Percentiles rank a stretch among this genome's conserved stretches.
These are phyloP conservation scores for Polychaeton citri DNA, from an alignment of 2,329 filamentous ascomycete species.

Conservation along the genomic window DNA sequence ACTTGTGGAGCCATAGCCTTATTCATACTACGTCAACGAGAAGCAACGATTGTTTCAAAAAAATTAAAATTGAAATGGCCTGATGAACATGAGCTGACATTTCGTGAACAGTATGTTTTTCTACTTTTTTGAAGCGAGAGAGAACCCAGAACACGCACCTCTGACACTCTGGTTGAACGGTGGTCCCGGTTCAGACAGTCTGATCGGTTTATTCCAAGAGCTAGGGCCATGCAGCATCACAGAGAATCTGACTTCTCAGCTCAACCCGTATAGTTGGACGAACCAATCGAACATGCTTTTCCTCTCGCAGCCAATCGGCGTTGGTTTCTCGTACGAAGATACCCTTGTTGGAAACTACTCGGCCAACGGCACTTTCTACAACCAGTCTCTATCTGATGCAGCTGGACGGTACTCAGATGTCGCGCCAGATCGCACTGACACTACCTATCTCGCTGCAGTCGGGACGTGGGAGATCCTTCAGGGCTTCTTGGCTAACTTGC, in stretches of 20 bases:
- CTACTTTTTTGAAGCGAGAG: slow-evolving; percentile 49
- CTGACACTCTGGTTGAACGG: slow-evolving; percentile 49
- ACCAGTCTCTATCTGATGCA: slow-evolving; percentile 23
- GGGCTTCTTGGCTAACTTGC: slow-evolving; percentile 38
- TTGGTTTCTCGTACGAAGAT: slow-evolving; percentile 24
- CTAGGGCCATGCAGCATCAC: slow-evolving; percentile 26
- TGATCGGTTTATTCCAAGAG: slow-evolving; percentile 45
- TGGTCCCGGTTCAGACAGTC: slow-evolving; percentile 45
- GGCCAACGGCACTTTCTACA: slow-evolving; percentile 32
- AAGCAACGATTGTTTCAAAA: no score
- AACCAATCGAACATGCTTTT: slow-evolving; percentile 47
- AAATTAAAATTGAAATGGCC: no score
- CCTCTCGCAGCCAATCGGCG: slow-evolving; percentile 44
- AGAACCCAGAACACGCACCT: slow-evolving; percentile 39
- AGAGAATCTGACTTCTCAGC: slow-evolving; percentile 16
- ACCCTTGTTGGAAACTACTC: slow-evolving; percentile 5
- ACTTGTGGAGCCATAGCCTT: no score
- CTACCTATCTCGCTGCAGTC: slow-evolving; percentile 42
- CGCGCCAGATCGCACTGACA: slow-evolving; percentile 34
- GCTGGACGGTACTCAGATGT: slow-evolving; percentile 37
- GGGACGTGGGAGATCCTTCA: slow-evolving; percentile 44
- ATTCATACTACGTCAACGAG: no score
- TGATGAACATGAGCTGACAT: no score
- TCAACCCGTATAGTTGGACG: slow-evolving; percentile 45
- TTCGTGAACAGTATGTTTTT: slow-evolving; percentile 53